These are phyloP conservation scores for Phoenix dactylifera DNA, from an alignment of 176 grass and related monocot genomes.

Conservation along the genomic window DNA sequence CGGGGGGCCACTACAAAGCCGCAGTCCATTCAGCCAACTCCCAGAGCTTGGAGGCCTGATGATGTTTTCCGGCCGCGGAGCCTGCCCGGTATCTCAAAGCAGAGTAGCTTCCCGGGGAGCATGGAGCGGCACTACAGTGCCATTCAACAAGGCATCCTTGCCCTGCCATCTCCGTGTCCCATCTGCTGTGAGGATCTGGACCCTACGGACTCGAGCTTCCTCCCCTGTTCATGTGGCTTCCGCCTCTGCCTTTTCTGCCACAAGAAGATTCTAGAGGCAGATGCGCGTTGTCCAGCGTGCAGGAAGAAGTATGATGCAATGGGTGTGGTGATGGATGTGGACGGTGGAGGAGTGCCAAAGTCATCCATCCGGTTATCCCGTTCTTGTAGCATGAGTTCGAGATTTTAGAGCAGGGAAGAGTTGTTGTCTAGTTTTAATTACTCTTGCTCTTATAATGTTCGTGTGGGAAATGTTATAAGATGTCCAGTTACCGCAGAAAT, in stretches of 20 bases:
- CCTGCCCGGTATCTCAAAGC: background rate
- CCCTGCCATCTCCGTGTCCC: slow-evolving; percentile 1
- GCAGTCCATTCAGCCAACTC: background rate
- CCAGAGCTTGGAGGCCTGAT: slow-evolving; percentile 6
- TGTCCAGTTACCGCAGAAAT: background rate
- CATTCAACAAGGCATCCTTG: slow-evolving; percentile 3
- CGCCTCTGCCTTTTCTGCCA: slow-evolving; percentile 19
- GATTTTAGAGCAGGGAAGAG: background rate
- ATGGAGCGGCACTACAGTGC: background rate
- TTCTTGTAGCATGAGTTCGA: slow-evolving; percentile 5
- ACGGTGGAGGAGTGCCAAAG: background rate
- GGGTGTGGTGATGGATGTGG: background rate
- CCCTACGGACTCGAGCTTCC: slow-evolving; percentile 8
- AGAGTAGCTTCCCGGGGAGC: background rate
- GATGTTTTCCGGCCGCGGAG: background rate
- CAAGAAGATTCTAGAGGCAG: slow-evolving; percentile 13
- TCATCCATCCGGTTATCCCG: background rate
- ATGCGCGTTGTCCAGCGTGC: slow-evolving; percentile 14
- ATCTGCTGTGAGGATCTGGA: slow-evolving; percentile 17
- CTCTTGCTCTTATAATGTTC: background rate
- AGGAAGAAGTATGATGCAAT: slow-evolving; percentile 6
- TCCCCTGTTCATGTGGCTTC: slow-evolving; percentile 18
- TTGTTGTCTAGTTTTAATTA: background rate
- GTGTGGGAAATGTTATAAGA: background rate
- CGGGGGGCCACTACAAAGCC: background rate